Conservation (phyloP, 108 stramenopile genomes). For the Licmophora abbreviata region DNA sequence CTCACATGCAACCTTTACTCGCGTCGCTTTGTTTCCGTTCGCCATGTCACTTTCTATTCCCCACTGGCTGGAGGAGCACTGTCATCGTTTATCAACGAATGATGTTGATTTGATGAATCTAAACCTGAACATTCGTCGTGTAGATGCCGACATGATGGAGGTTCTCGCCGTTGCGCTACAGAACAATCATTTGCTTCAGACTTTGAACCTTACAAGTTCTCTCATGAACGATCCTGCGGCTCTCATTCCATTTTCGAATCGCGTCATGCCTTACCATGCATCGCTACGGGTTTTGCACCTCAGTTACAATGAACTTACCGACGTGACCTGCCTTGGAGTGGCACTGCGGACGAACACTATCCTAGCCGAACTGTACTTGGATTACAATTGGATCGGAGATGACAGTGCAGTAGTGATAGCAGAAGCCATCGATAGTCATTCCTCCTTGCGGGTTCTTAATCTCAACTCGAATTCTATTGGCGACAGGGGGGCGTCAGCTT, state of each 20-base stretch:
- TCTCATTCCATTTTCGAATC: too few species aligned
- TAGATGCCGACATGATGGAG: slow-evolving; percentile 11
- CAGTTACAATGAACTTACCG: slow-evolving; percentile 26
- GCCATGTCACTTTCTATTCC: too few species aligned
- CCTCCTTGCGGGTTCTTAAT: slow-evolving; percentile 11
- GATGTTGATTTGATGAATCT: slow-evolving; percentile 20
- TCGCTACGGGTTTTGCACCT: slow-evolving; percentile 24
- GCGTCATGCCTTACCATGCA: slow-evolving; percentile 6
- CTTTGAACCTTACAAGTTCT: slow-evolving; percentile 26
- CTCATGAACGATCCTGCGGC: slow-evolving; percentile 1
- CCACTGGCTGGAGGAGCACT: slow-evolving; percentile 16
- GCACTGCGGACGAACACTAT: slow-evolving; percentile 11
- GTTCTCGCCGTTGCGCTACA: slow-evolving; percentile 16
- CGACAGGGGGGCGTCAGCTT: slow-evolving; percentile 16
- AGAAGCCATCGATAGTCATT: not conserved
- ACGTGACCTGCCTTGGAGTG: slow-evolving; percentile 7
- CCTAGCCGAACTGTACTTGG: slow-evolving; percentile 33
- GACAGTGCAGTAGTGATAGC: slow-evolving; percentile 26
- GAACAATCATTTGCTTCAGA: slow-evolving; percentile 17
- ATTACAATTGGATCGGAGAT: slow-evolving; percentile 35
- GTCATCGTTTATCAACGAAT: slow-evolving; percentile 6
- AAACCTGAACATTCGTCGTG: slow-evolving; percentile 38
- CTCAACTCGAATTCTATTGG: slow-evolving; percentile 44
- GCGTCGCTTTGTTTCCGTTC: too few species aligned
- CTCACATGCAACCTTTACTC: too few species aligned